Evolutionary conservation across 2,329 filamentous ascomycete species (phyloP).

Genomic region (Aureobasidium sp.): DNA sequence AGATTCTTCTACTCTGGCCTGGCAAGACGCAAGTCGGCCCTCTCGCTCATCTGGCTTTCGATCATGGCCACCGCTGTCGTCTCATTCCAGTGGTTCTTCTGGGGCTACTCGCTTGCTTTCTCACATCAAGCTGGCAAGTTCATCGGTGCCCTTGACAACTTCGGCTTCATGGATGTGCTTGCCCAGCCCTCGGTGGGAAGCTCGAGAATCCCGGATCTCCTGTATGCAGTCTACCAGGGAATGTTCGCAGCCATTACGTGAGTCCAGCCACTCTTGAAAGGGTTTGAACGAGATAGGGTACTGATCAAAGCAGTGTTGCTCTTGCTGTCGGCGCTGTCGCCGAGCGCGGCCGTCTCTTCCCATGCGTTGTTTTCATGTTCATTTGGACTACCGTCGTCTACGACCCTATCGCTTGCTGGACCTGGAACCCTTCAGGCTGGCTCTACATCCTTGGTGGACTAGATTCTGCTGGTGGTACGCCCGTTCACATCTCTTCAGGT

Average conservation of each 20-base stretch:
- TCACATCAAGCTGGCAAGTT: constrained; percentile 69
- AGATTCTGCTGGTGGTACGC: constrained; percentile 85
- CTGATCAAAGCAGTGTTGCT: constrained; percentile 53
- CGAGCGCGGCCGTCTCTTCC: constrained; percentile 80
- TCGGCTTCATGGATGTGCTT: constrained; percentile 71
- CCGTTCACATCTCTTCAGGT: constrained; percentile 81
- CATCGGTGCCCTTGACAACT: constrained; percentile 72
- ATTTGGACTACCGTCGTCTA: constrained; percentile 87
- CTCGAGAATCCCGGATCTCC: constrained; percentile 65
- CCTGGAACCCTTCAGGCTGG: constrained; percentile 82
- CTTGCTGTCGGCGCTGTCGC: constrained; percentile 79
- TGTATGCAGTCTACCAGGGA: constrained; percentile 81
- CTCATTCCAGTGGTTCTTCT: constrained; percentile 93
- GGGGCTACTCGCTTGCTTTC: constrained; percentile 80
- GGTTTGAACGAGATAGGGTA: neutral
- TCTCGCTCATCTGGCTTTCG: constrained; percentile 78
- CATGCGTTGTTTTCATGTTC: constrained; percentile 87
- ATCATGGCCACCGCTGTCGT: constrained; percentile 74
- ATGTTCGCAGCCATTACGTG: constrained; percentile 87
- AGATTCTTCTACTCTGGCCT: constrained; percentile 92
- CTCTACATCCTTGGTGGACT: constrained; percentile 70
- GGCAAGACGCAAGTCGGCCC: constrained; percentile 78
- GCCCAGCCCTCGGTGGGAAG: constrained; percentile 69
- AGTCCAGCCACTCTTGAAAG: constrained; percentile 26
- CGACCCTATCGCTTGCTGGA: constrained; percentile 91